Conservation (phyloP, 164 flowering plant species). For the Macadamia tetraphylla region DNA sequence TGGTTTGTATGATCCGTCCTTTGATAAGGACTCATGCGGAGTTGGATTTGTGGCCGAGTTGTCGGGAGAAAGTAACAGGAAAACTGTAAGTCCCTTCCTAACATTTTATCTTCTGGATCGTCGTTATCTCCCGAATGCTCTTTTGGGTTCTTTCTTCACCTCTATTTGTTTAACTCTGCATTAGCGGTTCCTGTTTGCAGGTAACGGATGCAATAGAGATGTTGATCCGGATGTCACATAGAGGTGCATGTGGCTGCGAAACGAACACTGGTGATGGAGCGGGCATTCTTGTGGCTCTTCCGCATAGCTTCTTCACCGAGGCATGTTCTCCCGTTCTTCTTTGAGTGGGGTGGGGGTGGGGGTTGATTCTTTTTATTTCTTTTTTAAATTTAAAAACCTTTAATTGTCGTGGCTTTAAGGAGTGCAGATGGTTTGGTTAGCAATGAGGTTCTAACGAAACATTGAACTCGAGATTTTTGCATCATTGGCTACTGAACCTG, state of each 20-base stretch:
- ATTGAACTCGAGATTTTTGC: not conserved
- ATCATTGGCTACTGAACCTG: not conserved
- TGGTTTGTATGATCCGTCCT: conserved; percentile 81
- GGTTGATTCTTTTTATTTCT: no score
- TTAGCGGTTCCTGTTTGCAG: conserved; percentile 20
- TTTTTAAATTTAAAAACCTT: not conserved
- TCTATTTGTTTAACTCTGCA: not conserved
- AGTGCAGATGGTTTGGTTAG: no score
- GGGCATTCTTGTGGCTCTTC: conserved; percentile 74
- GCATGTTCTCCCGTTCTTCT: conserved; percentile 13
- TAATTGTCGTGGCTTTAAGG: not conserved
- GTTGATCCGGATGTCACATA: conserved; percentile 68
- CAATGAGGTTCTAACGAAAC: no score
- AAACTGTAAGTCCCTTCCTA: conserved; percentile 46
- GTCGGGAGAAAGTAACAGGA: conserved; percentile 81
- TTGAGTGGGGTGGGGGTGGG: no score
- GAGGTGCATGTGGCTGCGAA: conserved; percentile 88
- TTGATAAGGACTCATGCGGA: conserved; percentile 97
- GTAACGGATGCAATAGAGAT: conserved; percentile 73
- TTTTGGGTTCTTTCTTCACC: no score
- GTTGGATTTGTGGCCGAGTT: conserved; percentile 98
- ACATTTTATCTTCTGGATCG: no score
- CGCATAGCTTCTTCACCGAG: conserved; percentile 60
- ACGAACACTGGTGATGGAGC: conserved; percentile 86
- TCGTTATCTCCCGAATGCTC: no score